Evolutionary conservation across 345 rosid genomes (phyloP).

Genomic region (Pistacia vera): DNA sequence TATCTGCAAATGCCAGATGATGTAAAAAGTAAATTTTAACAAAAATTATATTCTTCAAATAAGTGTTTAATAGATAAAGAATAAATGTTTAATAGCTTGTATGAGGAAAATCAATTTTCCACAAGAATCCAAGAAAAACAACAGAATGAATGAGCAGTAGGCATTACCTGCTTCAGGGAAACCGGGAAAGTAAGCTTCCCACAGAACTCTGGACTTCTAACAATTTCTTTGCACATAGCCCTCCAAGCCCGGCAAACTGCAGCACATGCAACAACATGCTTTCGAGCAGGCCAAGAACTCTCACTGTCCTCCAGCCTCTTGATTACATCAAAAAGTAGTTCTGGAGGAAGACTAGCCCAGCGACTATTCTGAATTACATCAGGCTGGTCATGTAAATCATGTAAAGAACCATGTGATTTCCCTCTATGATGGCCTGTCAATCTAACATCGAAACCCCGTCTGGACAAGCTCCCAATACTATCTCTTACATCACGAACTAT

Average conservation of each 20-base stretch:
- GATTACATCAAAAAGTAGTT: slow-evolving; percentile 62
- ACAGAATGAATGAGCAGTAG: neutral
- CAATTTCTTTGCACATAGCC: slow-evolving; percentile 67
- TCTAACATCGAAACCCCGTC: slow-evolving; percentile 63
- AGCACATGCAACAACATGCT: slow-evolving; percentile 64
- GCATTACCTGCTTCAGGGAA: slow-evolving; percentile 63
- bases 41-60: neutral
- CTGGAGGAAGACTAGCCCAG: slow-evolving; percentile 76
- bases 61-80: neutral
- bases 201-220: slow-evolving; percentile 58
- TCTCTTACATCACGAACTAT: slow-evolving; percentile 73
- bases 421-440: slow-evolving; percentile 56
- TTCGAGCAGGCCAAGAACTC: slow-evolving; percentile 65
- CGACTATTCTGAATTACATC: slow-evolving; percentile 51
- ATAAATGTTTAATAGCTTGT: neutral
- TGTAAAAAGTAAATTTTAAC: neutral
- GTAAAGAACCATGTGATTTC: slow-evolving; percentile 48
- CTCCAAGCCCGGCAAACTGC: slow-evolving; percentile 74
- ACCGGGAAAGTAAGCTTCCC: slow-evolving; percentile 71
- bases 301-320: slow-evolving; percentile 68
- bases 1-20: slow-evolving; percentile 4
- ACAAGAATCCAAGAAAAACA: neutral
- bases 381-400: slow-evolving; percentile 46
- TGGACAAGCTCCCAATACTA: slow-evolving; percentile 69
- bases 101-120: neutral